Conservation (phyloP, 148 eudicot genomes). For the Talinum fruticosum region DNA sequence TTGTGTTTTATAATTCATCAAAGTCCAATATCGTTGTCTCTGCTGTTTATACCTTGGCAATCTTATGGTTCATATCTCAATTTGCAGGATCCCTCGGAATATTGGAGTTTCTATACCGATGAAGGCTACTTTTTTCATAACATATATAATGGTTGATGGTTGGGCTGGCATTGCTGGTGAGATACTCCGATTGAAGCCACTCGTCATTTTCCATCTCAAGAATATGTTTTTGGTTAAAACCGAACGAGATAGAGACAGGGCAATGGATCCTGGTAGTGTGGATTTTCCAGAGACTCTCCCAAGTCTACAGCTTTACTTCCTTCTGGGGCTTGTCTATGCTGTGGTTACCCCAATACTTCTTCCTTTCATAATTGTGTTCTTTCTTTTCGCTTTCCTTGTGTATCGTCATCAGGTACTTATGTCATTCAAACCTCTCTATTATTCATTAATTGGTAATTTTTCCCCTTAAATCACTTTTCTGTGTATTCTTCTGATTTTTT, state of each 20-base stretch:
- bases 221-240: slow-evolving; percentile 94
- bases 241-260: slow-evolving; percentile 78
- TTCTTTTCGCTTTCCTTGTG: slow-evolving; percentile 78
- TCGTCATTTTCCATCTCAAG: slow-evolving; percentile 79
- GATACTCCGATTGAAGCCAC: slow-evolving; percentile 78
- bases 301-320: slow-evolving; percentile 84
- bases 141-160: slow-evolving; percentile 96
- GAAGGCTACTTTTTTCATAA: slow-evolving; percentile 97
- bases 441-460: neutral
- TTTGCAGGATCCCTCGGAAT: slow-evolving; percentile 71
- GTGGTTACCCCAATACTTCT: slow-evolving; percentile 84
- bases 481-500: neutral
- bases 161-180: slow-evolving; percentile 97
- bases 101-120: slow-evolving; percentile 94
- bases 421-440: neutral
- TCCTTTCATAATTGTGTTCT: slow-evolving; percentile 87
- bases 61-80: neutral
- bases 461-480: neutral
- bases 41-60: neutral
- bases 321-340: slow-evolving; percentile 88
- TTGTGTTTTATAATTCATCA: neutral
- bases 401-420: slow-evolving; percentile 87
- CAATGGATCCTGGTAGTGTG: slow-evolving; percentile 89
- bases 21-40: neutral
- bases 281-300: slow-evolving; percentile 77